These are phyloP conservation scores for Aspergillus wentii DNA, from an alignment of 495 filamentous ascomycete genomes.

Conservation along the genomic window DNA sequence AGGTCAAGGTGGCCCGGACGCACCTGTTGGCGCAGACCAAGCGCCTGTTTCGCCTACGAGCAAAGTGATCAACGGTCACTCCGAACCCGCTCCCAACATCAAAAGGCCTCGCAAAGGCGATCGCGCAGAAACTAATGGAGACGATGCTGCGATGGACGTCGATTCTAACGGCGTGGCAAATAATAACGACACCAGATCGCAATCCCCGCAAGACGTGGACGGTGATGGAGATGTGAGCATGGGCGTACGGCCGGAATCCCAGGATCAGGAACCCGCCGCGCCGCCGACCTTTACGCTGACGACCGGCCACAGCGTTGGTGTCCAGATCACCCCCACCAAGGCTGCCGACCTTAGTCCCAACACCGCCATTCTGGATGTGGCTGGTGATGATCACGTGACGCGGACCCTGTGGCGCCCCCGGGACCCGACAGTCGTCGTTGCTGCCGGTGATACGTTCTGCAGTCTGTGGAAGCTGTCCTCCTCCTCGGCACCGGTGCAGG, in stretches of 20 bases:
- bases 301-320: slow-evolving; percentile 63
- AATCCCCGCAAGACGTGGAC: slow-evolving; percentile 21
- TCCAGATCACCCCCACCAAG: slow-evolving; percentile 54
- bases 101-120: slow-evolving; percentile 43
- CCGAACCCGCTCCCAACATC: slow-evolving; percentile 22
- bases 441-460: slow-evolving; percentile 74
- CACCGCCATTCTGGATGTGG: slow-evolving; percentile 59
- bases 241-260: slow-evolving; percentile 19
- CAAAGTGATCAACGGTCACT: slow-evolving; percentile 42
- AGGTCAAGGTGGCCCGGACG: slow-evolving; percentile 16
- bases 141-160: slow-evolving; percentile 51
- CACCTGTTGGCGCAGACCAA: slow-evolving; percentile 26
- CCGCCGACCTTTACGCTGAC: slow-evolving; percentile 56
- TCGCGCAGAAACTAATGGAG: slow-evolving; percentile 57
- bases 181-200: slow-evolving; percentile 37
- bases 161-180: slow-evolving; percentile 32
- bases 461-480: slow-evolving; percentile 67
- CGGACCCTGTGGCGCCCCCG: slow-evolving; percentile 72
- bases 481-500: slow-evolving; percentile 28
- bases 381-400: slow-evolving; percentile 60
- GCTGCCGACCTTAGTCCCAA: slow-evolving; percentile 60
- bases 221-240: slow-evolving; percentile 43
- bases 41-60: slow-evolving; percentile 24
- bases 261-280: slow-evolving; percentile 29
- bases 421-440: slow-evolving; percentile 69